phyloP scores from a whole-genome alignment of 257 asterid genomes.

The Sherardia arvensis region DNA sequence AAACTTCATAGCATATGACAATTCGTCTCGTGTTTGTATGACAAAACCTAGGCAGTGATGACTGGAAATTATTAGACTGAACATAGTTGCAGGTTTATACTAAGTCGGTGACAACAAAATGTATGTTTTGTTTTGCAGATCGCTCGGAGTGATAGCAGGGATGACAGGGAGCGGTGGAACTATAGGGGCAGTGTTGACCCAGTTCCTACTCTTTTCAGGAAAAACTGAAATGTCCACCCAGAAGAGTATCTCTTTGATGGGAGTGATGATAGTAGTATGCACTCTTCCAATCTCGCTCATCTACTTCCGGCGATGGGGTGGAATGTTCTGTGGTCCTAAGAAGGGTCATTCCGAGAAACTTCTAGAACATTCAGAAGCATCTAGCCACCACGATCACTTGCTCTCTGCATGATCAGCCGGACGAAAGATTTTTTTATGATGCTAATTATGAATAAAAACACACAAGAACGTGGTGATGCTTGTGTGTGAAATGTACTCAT shows the following conservation, averaged over 20 bases:
- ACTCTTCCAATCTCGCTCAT: constrained; percentile 31
- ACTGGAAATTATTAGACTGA: too few relatives aligned
- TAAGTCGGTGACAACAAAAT: not conserved
- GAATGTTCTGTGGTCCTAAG: constrained; percentile 41
- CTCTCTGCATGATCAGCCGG: not conserved
- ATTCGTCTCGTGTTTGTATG: not conserved
- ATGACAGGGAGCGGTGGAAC: constrained; percentile 61
- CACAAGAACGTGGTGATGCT: not conserved
- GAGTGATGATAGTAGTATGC: constrained; percentile 35
- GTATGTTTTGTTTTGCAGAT: constrained; percentile 22
- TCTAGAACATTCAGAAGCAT: not conserved
- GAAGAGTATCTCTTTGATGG: constrained; percentile 43
- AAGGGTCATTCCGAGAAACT: not conserved
- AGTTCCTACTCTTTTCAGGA: constrained; percentile 40
- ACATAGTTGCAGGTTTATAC: too few relatives aligned
- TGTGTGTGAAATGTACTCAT: not conserved
- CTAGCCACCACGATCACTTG: not conserved
- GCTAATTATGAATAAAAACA: not conserved
- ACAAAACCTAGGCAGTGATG: too few relatives aligned
- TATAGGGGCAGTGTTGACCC: constrained; percentile 47
- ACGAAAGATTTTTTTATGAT: not conserved
- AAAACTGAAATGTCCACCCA: constrained; percentile 27
- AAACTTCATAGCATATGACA: not conserved
- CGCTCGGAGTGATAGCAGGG: constrained; percentile 47
- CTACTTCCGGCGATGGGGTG: constrained; percentile 46